Conservation (phyloP, 1,284 basidiomycete genomes). For the Cryptococcus amylolentus region DNA sequence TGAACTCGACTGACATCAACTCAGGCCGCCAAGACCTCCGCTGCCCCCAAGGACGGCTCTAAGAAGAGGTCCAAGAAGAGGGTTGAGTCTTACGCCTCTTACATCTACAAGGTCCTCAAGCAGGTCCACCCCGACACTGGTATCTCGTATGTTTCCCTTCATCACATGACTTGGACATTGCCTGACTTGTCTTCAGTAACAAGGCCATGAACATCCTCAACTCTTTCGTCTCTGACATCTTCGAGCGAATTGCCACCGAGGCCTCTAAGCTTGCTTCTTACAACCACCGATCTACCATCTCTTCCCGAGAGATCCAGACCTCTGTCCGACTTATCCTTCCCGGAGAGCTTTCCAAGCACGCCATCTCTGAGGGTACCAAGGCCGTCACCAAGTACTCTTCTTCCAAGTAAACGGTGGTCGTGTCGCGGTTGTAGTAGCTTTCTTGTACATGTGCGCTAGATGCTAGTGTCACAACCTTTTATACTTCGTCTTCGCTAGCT, state of each 20-base stretch:
- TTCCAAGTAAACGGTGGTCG: slow-evolving; percentile 47
- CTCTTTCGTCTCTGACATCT: slow-evolving; percentile 90
- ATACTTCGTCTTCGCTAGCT: slow-evolving; percentile 29
- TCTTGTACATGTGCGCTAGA: slow-evolving; percentile 1
- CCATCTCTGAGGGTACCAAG: slow-evolving; percentile 70
- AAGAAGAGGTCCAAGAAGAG: slow-evolving; percentile 89
- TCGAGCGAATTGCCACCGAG: slow-evolving; percentile 87
- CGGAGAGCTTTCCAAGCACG: slow-evolving; percentile 74
- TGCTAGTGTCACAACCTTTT: slow-evolving; percentile 9
- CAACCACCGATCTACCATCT: slow-evolving; percentile 92
- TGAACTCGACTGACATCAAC: slow-evolving; percentile 9
- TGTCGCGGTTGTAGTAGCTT: slow-evolving; percentile 2
- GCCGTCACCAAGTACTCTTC: slow-evolving; percentile 58
- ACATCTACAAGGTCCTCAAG: slow-evolving; percentile 75
- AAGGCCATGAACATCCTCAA: slow-evolving; percentile 95
- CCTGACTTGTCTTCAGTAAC: slow-evolving; percentile 58
- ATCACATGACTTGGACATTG: background rate
- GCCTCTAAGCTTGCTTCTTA: slow-evolving; percentile 86
- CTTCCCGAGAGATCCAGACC: slow-evolving; percentile 89
- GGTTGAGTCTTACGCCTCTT: slow-evolving; percentile 86
- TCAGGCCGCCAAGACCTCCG: slow-evolving; percentile 69
- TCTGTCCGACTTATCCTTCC: slow-evolving; percentile 86
- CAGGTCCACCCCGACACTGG: slow-evolving; percentile 91
- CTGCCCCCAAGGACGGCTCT: slow-evolving; percentile 58
- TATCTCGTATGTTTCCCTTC: slow-evolving; percentile 55